Conservation (phyloP, 495 filamentous ascomycete genomes). For the Aspergillus ellipticus region DNA sequence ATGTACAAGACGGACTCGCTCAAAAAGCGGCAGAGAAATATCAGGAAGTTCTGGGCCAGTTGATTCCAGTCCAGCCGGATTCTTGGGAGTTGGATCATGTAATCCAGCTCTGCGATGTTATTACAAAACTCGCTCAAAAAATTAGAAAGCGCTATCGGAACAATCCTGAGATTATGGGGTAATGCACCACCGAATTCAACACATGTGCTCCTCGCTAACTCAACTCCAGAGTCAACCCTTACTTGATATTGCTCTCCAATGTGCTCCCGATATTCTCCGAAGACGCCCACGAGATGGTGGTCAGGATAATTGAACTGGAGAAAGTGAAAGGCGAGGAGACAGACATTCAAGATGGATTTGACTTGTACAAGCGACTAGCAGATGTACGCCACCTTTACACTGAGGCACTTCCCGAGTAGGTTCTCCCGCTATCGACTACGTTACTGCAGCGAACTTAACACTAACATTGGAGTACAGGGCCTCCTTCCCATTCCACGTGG, state of each 20-base stretch:
- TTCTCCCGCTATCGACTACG: neutral
- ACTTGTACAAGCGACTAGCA: slow-evolving; percentile 83
- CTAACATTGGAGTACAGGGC: slow-evolving; percentile 32
- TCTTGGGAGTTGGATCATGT: slow-evolving; percentile 85
- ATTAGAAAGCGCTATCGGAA: slow-evolving; percentile 89
- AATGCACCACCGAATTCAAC: slow-evolving; percentile 16
- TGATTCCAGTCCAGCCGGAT: slow-evolving; percentile 70
- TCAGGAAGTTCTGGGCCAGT: slow-evolving; percentile 61
- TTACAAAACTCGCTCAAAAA: slow-evolving; percentile 74
- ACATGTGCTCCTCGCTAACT: slow-evolving; percentile 20
- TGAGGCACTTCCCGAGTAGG: slow-evolving; percentile 62
- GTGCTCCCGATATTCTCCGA: slow-evolving; percentile 86
- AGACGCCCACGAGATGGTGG: slow-evolving; percentile 78
- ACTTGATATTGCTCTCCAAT: slow-evolving; percentile 73
- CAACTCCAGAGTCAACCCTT: slow-evolving; percentile 61
- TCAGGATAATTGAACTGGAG: slow-evolving; percentile 68
- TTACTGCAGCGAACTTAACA: neutral
- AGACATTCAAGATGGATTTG: slow-evolving; percentile 85
- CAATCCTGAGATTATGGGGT: slow-evolving; percentile 86
- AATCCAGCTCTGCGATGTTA: slow-evolving; percentile 78
- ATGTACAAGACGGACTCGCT: slow-evolving; percentile 68
- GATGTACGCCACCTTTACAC: slow-evolving; percentile 76
- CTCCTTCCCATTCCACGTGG: slow-evolving; percentile 79
- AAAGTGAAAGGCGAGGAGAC: slow-evolving; percentile 70
- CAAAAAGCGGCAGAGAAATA: slow-evolving; percentile 73